Evolutionary conservation across 2,329 filamentous ascomycete species (phyloP).

Genomic region (Aaosphaeria arxii): DNA sequence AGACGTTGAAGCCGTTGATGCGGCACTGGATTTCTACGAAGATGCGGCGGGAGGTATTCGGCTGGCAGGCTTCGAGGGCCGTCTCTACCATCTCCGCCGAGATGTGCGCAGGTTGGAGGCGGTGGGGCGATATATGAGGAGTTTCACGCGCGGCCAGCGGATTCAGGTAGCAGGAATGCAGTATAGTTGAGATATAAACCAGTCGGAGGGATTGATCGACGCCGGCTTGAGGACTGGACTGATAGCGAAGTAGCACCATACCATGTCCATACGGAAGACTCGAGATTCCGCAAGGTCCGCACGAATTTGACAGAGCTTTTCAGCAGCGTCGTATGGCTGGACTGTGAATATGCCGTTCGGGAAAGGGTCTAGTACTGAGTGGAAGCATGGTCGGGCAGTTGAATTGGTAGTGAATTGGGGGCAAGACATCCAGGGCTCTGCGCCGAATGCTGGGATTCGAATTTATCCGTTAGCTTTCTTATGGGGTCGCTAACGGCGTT

Average conservation of each 20-base stretch:
- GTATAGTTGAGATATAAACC: slow-evolving; percentile 25
- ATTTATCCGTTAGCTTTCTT: slow-evolving; percentile 29
- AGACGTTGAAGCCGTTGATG: slow-evolving; percentile 43
- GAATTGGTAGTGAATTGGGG: slow-evolving; percentile 17
- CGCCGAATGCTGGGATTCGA: slow-evolving; percentile 20
- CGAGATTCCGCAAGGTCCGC: slow-evolving; percentile 32
- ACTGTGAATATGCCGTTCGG: slow-evolving; percentile 36
- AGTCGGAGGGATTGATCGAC: slow-evolving; percentile 26
- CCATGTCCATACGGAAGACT: slow-evolving; percentile 24
- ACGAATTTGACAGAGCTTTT: slow-evolving; percentile 17
- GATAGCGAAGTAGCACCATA: slow-evolving; percentile 33
- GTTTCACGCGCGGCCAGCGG: not conserved
- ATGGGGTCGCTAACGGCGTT: slow-evolving; percentile 4
- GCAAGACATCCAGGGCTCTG: slow-evolving; percentile 8
- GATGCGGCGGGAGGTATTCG: slow-evolving; percentile 39
- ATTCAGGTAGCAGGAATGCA: slow-evolving; percentile 11
- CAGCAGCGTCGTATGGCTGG: slow-evolving; percentile 37
- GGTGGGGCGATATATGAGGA: slow-evolving; percentile 4
- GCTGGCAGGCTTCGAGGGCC: slow-evolving; percentile 26
- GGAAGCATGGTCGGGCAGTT: slow-evolving; percentile 15
- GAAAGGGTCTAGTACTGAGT: slow-evolving; percentile 14
- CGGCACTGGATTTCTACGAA: slow-evolving; percentile 37
- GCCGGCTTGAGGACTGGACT: slow-evolving; percentile 26
- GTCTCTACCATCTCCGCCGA: slow-evolving; percentile 37
- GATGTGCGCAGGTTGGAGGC: slow-evolving; percentile 14